These are phyloP conservation scores for Telfairia occidentalis DNA, from an alignment of 331 rosid genomes.

Conservation along the genomic window DNA sequence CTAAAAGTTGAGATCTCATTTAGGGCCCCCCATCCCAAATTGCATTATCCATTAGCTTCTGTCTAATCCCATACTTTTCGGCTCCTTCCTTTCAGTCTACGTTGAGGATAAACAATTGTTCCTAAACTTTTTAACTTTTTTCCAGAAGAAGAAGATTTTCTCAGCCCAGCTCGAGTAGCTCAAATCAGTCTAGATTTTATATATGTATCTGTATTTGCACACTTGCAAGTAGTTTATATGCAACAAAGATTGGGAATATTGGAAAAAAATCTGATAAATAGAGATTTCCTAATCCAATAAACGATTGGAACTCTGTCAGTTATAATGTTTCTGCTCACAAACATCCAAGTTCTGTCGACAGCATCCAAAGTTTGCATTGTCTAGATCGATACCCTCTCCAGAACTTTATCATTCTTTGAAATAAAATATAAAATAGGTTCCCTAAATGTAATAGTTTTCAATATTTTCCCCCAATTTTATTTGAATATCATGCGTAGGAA, in stretches of 20 bases:
- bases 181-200: neutral
- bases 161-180: neutral
- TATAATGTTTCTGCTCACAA: neutral
- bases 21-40: conserved; percentile 1
- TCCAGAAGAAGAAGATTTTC: neutral
- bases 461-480: neutral
- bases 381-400: neutral
- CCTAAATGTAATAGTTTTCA: neutral
- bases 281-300: neutral
- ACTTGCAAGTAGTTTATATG: neutral
- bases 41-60: conserved; percentile 6
- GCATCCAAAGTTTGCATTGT: conserved; percentile 10
- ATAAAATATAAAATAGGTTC: neutral
- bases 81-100: neutral
- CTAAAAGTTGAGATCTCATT: conserved; percentile 20
- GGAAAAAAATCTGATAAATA: neutral
- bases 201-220: neutral
- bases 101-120: neutral
- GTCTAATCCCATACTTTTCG: conserved; percentile 4
- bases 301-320: neutral
- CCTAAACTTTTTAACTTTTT: neutral
- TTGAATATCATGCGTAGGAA: neutral
- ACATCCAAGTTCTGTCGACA: conserved; percentile 4
- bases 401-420: conserved; percentile 1
- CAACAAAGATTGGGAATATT: conserved; percentile 8